Percentiles rank a stretch among this genome's conserved stretches.
These are phyloP conservation scores for Barbarea vulgaris DNA, from an alignment of 345 rosid genomes.

Conservation along the genomic window DNA sequence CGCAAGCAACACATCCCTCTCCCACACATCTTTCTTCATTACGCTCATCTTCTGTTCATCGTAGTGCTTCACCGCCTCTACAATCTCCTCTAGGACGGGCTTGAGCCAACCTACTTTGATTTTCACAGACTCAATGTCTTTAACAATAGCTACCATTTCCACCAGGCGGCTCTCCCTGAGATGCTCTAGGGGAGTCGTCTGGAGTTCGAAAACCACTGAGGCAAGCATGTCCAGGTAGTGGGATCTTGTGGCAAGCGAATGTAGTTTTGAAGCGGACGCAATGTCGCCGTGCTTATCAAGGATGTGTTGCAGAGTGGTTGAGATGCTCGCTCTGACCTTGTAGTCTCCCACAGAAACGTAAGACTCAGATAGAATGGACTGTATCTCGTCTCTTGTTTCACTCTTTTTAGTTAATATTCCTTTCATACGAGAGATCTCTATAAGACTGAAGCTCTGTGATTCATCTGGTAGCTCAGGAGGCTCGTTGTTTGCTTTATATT, in stretches of 20 bases:
- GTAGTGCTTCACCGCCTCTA: slow-evolving; percentile 46
- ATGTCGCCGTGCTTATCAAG: slow-evolving; percentile 38
- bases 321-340: slow-evolving; percentile 33
- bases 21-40: slow-evolving; percentile 19
- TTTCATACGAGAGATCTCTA: slow-evolving; percentile 33
- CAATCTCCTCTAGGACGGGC: slow-evolving; percentile 42
- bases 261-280: slow-evolving; percentile 37
- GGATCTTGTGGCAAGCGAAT: slow-evolving; percentile 36
- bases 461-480: slow-evolving; percentile 41
- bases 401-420: slow-evolving; percentile 20
- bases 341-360: slow-evolving; percentile 43
- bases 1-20: slow-evolving; percentile 22
- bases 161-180: slow-evolving; percentile 29
- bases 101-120: slow-evolving; percentile 37
- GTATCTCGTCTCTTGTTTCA: slow-evolving; percentile 17
- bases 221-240: slow-evolving; percentile 39
- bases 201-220: slow-evolving; percentile 38
- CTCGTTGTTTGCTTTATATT: slow-evolving; percentile 26
- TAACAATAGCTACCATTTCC: slow-evolving; percentile 41
- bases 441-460: slow-evolving; percentile 31
- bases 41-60: slow-evolving; percentile 23
- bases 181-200: slow-evolving; percentile 24
- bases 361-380: slow-evolving; percentile 31
- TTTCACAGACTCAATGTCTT: slow-evolving; percentile 40
- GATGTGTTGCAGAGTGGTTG: slow-evolving; percentile 26